Evolutionary conservation across 1,139 yeast species (phyloP).

Genomic region (Groenewaldozyma auringiensis): DNA sequence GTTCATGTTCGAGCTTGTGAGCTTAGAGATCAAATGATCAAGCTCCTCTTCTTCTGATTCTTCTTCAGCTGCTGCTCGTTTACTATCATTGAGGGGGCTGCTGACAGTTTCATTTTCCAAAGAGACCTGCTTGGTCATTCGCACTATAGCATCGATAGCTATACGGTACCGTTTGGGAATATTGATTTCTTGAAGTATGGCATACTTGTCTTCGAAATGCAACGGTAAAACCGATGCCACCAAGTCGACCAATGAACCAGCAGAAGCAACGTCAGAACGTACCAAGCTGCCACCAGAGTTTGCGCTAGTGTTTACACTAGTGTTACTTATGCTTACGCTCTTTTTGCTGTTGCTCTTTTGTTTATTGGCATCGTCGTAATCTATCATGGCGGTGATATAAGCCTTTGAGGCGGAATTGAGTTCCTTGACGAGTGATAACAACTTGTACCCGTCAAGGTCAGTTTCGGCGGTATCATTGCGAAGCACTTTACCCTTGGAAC

Average conservation of each 20-base stretch:
- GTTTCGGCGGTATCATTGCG: constrained; percentile 11
- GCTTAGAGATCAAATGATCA: constrained; percentile 25
- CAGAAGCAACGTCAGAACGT: constrained; percentile 20
- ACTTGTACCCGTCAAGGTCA: constrained; percentile 14
- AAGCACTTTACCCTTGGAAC: not conserved
- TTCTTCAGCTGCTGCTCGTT: constrained; percentile 3
- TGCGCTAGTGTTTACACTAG: not conserved
- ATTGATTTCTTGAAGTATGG: constrained; percentile 25
- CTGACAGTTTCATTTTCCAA: constrained; percentile 4
- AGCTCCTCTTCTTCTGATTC: constrained; percentile 19
- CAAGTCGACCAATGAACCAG: constrained; percentile 31
- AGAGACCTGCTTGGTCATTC: constrained; percentile 11
- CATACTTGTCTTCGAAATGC: constrained; percentile 25
- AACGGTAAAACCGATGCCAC: constrained; percentile 33
- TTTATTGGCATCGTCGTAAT: not conserved
- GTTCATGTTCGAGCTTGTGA: constrained; percentile 25
- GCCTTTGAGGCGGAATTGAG: constrained; percentile 13
- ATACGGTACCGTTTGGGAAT: constrained; percentile 22
- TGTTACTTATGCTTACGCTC: not conserved
- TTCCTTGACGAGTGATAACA: not conserved
- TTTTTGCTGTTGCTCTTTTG: not conserved
- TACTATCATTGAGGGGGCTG: constrained; percentile 1
- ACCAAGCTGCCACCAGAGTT: too few species aligned
- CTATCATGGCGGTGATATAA: not conserved
- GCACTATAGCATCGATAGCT: constrained; percentile 21